A percentile compares a stretch with the other conserved stretches of the same genome.
phyloP scores from a whole-genome alignment of 768 basidiomycete species.

The Leucocoprinus leucothites region DNA sequence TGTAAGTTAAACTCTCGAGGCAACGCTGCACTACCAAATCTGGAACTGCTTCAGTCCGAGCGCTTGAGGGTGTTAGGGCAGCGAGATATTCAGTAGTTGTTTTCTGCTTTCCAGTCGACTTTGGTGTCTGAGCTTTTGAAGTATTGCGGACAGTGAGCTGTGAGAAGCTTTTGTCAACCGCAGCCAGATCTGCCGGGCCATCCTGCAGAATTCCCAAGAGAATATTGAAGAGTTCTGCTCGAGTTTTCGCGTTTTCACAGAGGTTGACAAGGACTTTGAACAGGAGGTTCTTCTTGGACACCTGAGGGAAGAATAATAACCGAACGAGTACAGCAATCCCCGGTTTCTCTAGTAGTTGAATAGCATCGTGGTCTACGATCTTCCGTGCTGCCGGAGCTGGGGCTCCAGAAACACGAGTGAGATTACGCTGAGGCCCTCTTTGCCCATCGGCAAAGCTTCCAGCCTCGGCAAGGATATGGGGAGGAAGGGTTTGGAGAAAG shows the following conservation, averaged over 20 bases:
- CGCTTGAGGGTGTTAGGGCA: conserved; percentile 45
- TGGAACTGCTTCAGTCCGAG: conserved; percentile 79
- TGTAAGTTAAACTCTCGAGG: conserved; percentile 84
- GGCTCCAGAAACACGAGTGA: conserved; percentile 18
- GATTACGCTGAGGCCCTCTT: conserved; percentile 19
- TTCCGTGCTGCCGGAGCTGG: conserved; percentile 41
- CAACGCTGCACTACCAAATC: conserved; percentile 93
- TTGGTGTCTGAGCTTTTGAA: conserved; percentile 48
- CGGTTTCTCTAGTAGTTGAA: conserved; percentile 87
- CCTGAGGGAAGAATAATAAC: conserved; percentile 94
- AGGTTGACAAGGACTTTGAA: conserved; percentile 91
- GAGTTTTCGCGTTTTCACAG: conserved; percentile 91
- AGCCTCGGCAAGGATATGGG: conserved; percentile 85
- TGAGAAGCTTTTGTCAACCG: conserved; percentile 91
- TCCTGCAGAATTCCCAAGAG: conserved; percentile 94
- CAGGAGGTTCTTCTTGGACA: conserved; percentile 78
- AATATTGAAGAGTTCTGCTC: conserved; percentile 90
- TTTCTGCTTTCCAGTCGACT: conserved; percentile 71
- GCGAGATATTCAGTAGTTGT: conserved; percentile 48
- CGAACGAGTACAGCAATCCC: conserved; percentile 88
- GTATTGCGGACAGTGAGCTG: conserved; percentile 76
- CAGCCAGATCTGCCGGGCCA: conserved; percentile 87
- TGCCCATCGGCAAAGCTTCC: conserved; percentile 42
- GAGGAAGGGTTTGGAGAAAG: conserved; percentile 77
- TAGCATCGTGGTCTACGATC: conserved; percentile 73